Percentiles rank a stretch among this genome's conserved stretches.
Evolutionary conservation across 2,329 filamentous ascomycete genomes (phyloP).

Genomic region (Hypoxylon sp.): DNA sequence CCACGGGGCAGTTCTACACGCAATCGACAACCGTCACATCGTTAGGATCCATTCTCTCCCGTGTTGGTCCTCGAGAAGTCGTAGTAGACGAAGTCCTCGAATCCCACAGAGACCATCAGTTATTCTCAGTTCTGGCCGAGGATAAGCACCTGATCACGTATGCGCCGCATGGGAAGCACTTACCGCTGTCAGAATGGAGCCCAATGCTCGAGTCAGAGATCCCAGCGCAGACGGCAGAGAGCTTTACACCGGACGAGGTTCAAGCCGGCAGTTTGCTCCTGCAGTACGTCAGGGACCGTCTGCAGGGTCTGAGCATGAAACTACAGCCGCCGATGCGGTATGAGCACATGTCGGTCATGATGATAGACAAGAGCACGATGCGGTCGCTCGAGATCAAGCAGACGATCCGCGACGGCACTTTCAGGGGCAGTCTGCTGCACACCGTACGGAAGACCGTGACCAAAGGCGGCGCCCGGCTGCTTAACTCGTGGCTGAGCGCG

Average conservation of each 20-base stretch:
- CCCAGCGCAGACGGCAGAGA: constrained; percentile 56
- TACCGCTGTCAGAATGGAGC: constrained; percentile 71
- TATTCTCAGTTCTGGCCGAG: constrained; percentile 75
- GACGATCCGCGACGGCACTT: constrained; percentile 81
- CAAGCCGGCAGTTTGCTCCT: constrained; percentile 82
- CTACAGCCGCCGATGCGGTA: constrained; percentile 83
- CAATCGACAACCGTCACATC: constrained; percentile 76
- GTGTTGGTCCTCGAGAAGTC: constrained; percentile 85
- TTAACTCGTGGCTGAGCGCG: constrained; percentile 86
- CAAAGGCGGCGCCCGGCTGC: constrained; percentile 84
- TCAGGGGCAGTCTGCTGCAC: constrained; percentile 86
- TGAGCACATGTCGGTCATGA: constrained; percentile 80
- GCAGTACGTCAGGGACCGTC: constrained; percentile 80
- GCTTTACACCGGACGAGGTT: constrained; percentile 75
- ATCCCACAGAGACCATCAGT: constrained; percentile 63
- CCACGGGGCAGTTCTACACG: constrained; percentile 93
- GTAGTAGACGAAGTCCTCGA: constrained; percentile 74
- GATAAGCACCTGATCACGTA: constrained; percentile 82
- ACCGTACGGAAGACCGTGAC: constrained; percentile 90
- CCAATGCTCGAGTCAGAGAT: constrained; percentile 80
- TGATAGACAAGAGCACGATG: constrained; percentile 90
- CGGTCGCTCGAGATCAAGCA: constrained; percentile 87
- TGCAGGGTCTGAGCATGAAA: constrained; percentile 81
- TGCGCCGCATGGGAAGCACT: constrained; percentile 58
- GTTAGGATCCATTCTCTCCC: constrained; percentile 81